Base-by-base conservation (phyloP, 148 eudicot genomes). In the Heliosperma pusillum region DNA sequence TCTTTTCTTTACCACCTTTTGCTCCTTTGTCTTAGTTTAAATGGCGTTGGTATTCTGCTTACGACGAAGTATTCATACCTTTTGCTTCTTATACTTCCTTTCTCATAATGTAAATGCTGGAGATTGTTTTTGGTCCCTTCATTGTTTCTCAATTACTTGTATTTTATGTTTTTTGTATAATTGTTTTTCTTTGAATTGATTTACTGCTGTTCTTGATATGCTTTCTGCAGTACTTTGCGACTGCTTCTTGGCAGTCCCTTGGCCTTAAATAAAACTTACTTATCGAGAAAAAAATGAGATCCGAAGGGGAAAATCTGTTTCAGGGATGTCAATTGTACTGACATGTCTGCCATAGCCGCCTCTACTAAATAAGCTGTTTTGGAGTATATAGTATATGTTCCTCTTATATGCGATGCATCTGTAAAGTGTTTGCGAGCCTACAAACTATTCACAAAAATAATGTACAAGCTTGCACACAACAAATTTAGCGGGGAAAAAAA, bases 401-500 rank as follows among this genome's bases (percentile, higher is more conserved):
- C 42, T 26, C 30, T 72, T 66, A 50, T 73, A 67, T 29, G 40
- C 12, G 42, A 56, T 66, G 72, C 21, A 80, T 24, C 26, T 72
- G 71, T 81, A 69, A 61, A 77, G 21, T 56, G 61, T 74, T 24
- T 47, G 56, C 27, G 47, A 33, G 60, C 65, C 59, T 77, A 73
- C 77, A 77, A 24, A 60, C 74, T 59, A 27, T 65, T 53, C 25
- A 42, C 21, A 40, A 30, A 62, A 62, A 44, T 65, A 63, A 62
- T 81, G 57, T 77, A 74, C 73, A 73, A 73, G 24, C 66, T 67
- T 73, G 80, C 68, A 81, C 80, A 81, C 53, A 73, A 50, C 56
- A 62, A 52, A 52, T 77, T 29, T 26, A 42, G 20, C 55, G 69
- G 20, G 71, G 69, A 53, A 74, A 70, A 80, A 27, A 73, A 81